Evolutionary conservation across 2,329 filamentous ascomycete species (phyloP), one percentile per base, ranked within the genome.

Genomic region (Ceratocystis cacaofunesta): DNA sequence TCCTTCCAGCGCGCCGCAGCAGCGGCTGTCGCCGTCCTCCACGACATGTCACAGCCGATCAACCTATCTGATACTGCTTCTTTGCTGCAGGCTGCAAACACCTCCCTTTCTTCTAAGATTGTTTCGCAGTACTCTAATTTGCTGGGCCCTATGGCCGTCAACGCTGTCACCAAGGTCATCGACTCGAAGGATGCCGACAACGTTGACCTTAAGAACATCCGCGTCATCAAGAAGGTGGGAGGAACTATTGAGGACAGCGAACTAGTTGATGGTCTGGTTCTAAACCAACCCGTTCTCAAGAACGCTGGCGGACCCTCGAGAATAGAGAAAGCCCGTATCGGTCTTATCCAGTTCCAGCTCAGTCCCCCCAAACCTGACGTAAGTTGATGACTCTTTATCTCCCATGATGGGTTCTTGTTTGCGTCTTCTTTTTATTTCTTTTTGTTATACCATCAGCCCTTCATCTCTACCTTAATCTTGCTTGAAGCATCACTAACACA

Each of bases 191-290:
- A 88, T 25, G 92, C 94, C 65, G 90, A 96, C 70, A 99, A 99
- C 70, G 94, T 96, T 65, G 94, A 99, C 72, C 81, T 99, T 67
- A 90, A 90, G 75, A 96, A 97, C 76, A 96, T 99, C 69, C 85
- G 94, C 70, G 94, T 97, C 71, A 82, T 99, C 73, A 97, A 97
- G 84, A 97, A 96, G 79, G 88, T 95, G 66, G 94, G 94, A 72
- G 94, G 94, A 68, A 97, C 95, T 50, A 97, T 99, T 75, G 94
- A 99, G 74, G 94, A 99, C 74, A 96, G 90, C 73, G 94, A 99
- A 78, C 88, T 99, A 80, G 85, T 97, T 46, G 94, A 99, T 72
- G 94, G 94, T 36, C 78, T 99, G 67, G 92, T 97, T 65, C 81
- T 99, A 71, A 91, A 90, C 72, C 94, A 99, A 76, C 86, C 87